Conservation (phyloP, 2,329 filamentous ascomycete genomes). For the Colletotrichum sp. region DNA sequence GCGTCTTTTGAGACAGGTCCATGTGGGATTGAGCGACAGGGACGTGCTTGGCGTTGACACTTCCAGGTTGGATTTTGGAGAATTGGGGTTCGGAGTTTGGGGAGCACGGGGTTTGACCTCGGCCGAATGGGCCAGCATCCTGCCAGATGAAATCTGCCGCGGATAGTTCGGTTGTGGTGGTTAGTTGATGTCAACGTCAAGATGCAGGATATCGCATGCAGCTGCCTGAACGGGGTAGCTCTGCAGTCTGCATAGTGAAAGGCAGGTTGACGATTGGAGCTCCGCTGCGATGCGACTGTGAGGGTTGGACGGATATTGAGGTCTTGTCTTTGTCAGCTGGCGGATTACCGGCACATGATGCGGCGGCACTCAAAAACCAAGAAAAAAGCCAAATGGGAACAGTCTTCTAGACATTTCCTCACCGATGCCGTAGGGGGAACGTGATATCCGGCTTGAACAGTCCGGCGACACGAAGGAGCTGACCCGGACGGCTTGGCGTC, state of each 20-base stretch:
- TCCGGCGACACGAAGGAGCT: background rate
- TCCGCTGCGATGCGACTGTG: background rate
- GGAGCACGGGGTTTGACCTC: background rate
- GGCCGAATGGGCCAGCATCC: background rate
- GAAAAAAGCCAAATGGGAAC: background rate
- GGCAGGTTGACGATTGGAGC: background rate
- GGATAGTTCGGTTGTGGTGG: background rate
- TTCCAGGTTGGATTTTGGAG: background rate
- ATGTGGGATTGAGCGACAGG: background rate
- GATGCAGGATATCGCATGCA: background rate
- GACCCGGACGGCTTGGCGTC: background rate
- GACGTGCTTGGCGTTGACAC: background rate
- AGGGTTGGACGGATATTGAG: background rate
- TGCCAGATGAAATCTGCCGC: background rate
- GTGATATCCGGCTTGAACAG: background rate
- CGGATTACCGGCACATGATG: background rate
- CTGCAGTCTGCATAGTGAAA: background rate
- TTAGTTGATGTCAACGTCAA: background rate
- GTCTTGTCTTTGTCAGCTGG: background rate
- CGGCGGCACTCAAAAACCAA: background rate
- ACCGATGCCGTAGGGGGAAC: background rate
- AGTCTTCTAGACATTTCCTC: background rate
- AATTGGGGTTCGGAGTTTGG: background rate
- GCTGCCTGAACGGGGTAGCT: background rate
- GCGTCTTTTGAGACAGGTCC: constrained; percentile 1